Percentiles rank a stretch among this genome's conserved stretches.
phyloP scores from a whole-genome alignment of 75 land plant species.

The Picea glauca region DNA sequence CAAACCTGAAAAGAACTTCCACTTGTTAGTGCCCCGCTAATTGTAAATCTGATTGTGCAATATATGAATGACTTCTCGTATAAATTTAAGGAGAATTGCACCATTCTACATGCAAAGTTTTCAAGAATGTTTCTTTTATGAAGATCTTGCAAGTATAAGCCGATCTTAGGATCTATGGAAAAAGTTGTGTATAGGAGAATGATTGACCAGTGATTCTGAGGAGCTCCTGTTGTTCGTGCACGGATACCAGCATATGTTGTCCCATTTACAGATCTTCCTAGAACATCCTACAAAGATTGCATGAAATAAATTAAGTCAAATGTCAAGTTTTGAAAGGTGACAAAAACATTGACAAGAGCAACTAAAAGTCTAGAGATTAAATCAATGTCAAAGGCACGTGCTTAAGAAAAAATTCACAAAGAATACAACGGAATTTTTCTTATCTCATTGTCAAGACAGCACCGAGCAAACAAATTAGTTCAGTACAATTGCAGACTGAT shows the following conservation, averaged over 20 bases:
- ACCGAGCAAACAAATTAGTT: too few species aligned
- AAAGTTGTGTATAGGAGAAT: background rate
- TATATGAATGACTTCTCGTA: background rate
- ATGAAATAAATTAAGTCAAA: background rate
- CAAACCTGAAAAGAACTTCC: constrained; percentile 66
- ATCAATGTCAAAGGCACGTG: background rate
- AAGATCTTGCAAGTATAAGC: background rate
- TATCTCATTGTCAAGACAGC: too few species aligned
- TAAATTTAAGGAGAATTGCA: background rate
- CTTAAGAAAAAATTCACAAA: too few species aligned
- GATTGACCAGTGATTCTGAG: constrained; percentile 94
- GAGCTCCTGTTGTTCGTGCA: constrained; percentile 98
- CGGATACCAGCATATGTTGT: constrained; percentile 96
- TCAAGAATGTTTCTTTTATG: background rate
- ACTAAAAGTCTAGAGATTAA: background rate
- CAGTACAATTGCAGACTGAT: too few species aligned
- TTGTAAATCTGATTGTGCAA: background rate
- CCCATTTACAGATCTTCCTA: constrained; percentile 88
- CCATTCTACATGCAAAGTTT: background rate
- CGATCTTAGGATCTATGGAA: background rate
- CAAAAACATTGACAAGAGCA: too few species aligned
- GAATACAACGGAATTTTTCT: too few species aligned
- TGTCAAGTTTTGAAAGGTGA: background rate
- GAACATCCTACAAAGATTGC: constrained; percentile 59
- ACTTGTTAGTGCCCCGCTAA: background rate